Evolutionary conservation across 2,329 filamentous ascomycete genomes (phyloP), one percentile per base, ranked within the genome.

Genomic region (Neopestalotiopsis sp.): DNA sequence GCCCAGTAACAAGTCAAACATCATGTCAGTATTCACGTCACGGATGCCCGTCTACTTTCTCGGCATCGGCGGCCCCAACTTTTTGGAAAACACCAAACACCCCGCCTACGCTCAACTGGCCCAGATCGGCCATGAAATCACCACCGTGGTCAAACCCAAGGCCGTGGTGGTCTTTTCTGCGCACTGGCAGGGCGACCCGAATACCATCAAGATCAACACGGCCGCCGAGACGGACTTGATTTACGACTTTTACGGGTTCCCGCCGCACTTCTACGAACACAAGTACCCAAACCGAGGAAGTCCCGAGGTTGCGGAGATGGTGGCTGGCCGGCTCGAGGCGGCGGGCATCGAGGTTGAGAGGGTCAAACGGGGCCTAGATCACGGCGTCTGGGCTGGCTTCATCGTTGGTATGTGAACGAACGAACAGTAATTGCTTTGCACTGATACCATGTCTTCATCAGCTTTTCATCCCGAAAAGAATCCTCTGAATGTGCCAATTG

Each of bases 111-210:
- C 75, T 28, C 82, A 87, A 71, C 82, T 91, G 1, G 81, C 84
- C 68, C 76, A 82, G 63, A 85, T 91, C 58, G 89, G 89, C 17
- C 80, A 75, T 3, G 88, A 91, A 71, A 90, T 91, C 75, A 90
- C 88, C 0, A 81, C 82, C 14, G 84, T 85, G 71, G 85, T 91
- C 61, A 87, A 88, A 72, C 89, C 89, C 1, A 86, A 86, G 69
- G 90, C 88, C 6, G 83, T 92, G 24, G 85, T 92, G 4, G 87
- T 91, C 7, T 87, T 92, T 74, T 91, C 89, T 2, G 90, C 89
- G 0, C 89, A 92, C 78, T 92, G 90, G 89, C 86, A 90, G 78
- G 86, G 82, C 65, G 77, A 69, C 70, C 76, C 75, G 58, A 81
- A 84, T 74, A 84, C 78, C 1, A 81, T 90, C 62, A 79, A 87